Evolutionary conservation across 148 eudicot species (phyloP).

Genomic region (Cornus suecica): DNA sequence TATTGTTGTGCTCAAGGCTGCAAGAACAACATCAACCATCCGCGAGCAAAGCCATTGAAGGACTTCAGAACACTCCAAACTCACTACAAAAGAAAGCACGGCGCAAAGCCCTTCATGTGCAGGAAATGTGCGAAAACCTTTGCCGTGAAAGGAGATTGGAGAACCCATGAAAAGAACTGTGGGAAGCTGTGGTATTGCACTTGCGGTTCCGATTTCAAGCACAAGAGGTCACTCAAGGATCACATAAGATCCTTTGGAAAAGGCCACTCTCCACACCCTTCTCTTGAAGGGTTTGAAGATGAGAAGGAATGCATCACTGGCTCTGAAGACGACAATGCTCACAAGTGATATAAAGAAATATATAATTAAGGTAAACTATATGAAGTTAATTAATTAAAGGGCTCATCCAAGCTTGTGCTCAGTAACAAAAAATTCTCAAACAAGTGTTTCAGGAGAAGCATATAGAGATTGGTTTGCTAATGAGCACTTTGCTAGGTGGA

Average conservation of each 20-base stretch:
- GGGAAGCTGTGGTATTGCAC: slow-evolving; percentile 55
- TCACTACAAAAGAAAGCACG: slow-evolving; percentile 55
- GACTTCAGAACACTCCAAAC: slow-evolving; percentile 56
- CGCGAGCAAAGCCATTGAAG: slow-evolving; percentile 50
- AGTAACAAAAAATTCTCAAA: slow-evolving; percentile 35
- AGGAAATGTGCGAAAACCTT: slow-evolving; percentile 43
- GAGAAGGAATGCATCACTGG: slow-evolving; percentile 36
- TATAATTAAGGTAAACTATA: background rate
- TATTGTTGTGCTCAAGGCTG: slow-evolving; percentile 53
- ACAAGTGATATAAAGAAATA: no score
- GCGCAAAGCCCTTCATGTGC: slow-evolving; percentile 44
- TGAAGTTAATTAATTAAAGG: background rate
- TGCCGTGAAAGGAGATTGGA: slow-evolving; percentile 56
- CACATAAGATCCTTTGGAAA: slow-evolving; percentile 50
- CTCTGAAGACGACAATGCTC: slow-evolving; percentile 38
- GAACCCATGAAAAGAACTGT: slow-evolving; percentile 57
- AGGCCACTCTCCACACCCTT: slow-evolving; percentile 48
- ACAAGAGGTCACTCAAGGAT: slow-evolving; percentile 51
- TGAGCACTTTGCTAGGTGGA: slow-evolving; percentile 18
- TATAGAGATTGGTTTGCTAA: slow-evolving; percentile 21
- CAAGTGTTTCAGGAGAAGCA: background rate
- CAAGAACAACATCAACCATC: slow-evolving; percentile 59
- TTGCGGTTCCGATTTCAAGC: slow-evolving; percentile 59
- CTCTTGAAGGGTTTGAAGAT: slow-evolving; percentile 45
- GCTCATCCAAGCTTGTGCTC: slow-evolving; percentile 37